Evolutionary conservation across 306 rosid species (phyloP), one percentile per base, ranked within the genome.

Genomic region (Dryas octopetala): DNA sequence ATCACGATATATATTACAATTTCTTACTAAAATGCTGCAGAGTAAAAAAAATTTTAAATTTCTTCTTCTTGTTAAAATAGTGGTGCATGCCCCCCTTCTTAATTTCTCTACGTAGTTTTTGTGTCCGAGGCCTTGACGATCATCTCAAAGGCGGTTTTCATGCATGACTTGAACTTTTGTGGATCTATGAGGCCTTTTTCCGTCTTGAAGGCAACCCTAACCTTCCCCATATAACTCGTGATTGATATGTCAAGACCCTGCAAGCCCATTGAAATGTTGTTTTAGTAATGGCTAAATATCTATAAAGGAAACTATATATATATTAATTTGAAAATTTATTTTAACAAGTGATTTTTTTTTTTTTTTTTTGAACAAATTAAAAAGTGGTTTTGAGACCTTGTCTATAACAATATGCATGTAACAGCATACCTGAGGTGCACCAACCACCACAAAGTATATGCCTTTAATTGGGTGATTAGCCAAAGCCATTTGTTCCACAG

Each of bases 341-440:
- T 32, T 32, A 1, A 32, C 2, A 32, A 32, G 38, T 32, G 38
- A 32, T 32, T 32, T 32, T 32, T 28, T 28, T n/a, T n/a, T n/a
- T n/a, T n/a, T 0, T 32, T 32, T 32, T 32, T 2, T 32, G 38
- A 32, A 4, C 7, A 71, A 2, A 54, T 2, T 10, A 48, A 48
- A 48, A 11, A 48, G 10, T 48, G 4, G 12, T 48, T 10, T 48
- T 13, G 12, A 48, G 4, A 48, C 12, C 51, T 2, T 48, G 9
- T 48, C 12, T 8, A 54, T 2, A 54, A 6, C 1, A 54, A n/a
- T n/a, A 1, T 62, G 66, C 9, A 13, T 3, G 40, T 26, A 5
- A 59, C 13, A 12, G 23, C 15, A 10, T 89, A 90, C 96, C 90
- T 84, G 88, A 62, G 96, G 92, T 62, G 77, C 53, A 47, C 91